Percentiles rank a stretch among this genome's conserved stretches.
Conservation (phyloP, 345 rosid genomes). For the Eucalyptus curtisii region DNA sequence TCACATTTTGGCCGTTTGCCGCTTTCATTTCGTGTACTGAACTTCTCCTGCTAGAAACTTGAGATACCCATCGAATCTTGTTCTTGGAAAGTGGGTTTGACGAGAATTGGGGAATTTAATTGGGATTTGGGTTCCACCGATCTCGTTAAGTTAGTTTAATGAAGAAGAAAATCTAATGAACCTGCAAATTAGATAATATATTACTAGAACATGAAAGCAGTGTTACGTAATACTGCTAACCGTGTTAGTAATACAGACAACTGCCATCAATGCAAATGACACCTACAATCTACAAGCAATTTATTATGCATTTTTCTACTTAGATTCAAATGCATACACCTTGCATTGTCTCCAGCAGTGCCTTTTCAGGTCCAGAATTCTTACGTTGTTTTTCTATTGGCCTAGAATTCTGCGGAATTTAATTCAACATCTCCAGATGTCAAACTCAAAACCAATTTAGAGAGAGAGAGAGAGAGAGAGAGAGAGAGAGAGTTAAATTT, state of each 20-base stretch:
- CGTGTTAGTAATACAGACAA: neutral
- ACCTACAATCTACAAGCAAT: neutral
- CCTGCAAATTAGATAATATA: neutral
- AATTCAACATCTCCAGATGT: neutral
- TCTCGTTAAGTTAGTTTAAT: neutral
- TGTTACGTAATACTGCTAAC: neutral
- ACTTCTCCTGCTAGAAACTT: neutral
- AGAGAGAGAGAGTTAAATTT: neutral
- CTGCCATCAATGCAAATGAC: neutral
- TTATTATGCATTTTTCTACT: neutral
- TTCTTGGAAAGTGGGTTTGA: neutral
- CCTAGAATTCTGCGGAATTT: neutral
- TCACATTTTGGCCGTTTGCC: neutral
- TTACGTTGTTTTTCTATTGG: neutral
- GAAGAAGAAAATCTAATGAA: neutral
- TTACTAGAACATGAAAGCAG: neutral
- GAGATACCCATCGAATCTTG: neutral
- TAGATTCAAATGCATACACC: neutral
- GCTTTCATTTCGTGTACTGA: neutral
- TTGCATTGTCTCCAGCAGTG: neutral
- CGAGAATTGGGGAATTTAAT: neutral
- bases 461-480: neutral
- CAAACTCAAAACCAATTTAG: neutral
- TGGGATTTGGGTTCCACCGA: neutral
- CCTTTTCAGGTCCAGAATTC: neutral